Percentiles rank a stretch among this genome's conserved stretches.
These are phyloP conservation scores for Umbelopsis ramanniana DNA, from an alignment of 192 early-diverging fungal species.

Conservation along the genomic window DNA sequence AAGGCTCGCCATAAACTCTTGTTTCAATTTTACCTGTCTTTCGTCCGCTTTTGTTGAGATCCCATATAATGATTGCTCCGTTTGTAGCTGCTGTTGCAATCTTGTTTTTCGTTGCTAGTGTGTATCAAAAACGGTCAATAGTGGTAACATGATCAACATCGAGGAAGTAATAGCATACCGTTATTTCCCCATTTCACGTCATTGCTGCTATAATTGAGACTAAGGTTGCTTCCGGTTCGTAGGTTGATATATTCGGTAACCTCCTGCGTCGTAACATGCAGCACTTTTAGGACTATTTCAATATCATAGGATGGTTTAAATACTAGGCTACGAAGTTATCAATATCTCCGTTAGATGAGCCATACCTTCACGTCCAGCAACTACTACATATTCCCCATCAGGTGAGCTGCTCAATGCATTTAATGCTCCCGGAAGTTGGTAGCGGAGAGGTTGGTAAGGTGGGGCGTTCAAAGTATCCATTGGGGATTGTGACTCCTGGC, in stretches of 20 bases:
- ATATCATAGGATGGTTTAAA: conserved; percentile 12
- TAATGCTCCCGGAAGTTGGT: conserved; percentile 42
- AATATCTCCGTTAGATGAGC: neutral
- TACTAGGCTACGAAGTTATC: neutral
- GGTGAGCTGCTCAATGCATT: conserved; percentile 66
- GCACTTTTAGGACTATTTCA: conserved; percentile 68
- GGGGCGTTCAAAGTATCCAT: neutral
- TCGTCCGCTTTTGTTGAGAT: conserved; percentile 53
- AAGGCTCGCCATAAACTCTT: neutral
- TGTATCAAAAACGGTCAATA: conserved; percentile 13
- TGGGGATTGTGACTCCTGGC: neutral
- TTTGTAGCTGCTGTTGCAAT: conserved; percentile 72
- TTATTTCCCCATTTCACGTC: conserved; percentile 84
- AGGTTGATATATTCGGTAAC: conserved; percentile 70
- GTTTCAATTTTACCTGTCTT: conserved; percentile 46
- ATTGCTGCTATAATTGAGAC: conserved; percentile 61
- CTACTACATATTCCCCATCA: conserved; percentile 60
- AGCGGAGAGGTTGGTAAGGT: conserved; percentile 8
- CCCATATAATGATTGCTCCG: conserved; percentile 78
- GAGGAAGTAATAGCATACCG: conserved; percentile 35
- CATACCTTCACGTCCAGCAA: conserved; percentile 74
- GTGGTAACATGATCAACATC: neutral
- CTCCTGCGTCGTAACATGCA: conserved; percentile 55
- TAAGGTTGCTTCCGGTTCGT: conserved; percentile 58
- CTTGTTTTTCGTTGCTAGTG: conserved; percentile 61